A percentile compares a stretch with the other conserved stretches of the same genome.
These are phyloP conservation scores for Coleophoma eucalyptorum DNA, from an alignment of 2,329 filamentous ascomycete species.

Conservation along the genomic window DNA sequence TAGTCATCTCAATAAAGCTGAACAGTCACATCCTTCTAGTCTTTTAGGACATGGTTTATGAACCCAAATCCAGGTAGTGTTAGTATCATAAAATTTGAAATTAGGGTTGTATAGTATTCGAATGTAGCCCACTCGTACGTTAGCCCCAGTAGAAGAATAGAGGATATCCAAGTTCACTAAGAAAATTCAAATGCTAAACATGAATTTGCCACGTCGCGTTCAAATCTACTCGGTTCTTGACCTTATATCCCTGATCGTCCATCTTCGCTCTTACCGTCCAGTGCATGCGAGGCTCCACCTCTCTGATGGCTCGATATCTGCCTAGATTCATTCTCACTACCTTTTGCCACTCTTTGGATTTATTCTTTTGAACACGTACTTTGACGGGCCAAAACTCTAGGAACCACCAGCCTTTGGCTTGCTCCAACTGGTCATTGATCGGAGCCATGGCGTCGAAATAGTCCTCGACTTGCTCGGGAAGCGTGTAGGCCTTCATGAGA, in stretches of 20 bases:
- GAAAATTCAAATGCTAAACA: constrained; percentile 3
- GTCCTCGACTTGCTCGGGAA: constrained; percentile 37
- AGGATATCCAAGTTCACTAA: background rate
- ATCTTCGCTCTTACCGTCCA: constrained; percentile 37
- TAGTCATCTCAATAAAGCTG: no score
- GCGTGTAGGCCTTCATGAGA: constrained; percentile 15
- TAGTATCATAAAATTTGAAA: no score
- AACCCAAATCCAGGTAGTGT: no score
- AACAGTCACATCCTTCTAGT: no score
- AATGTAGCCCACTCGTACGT: no score
- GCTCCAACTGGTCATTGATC: constrained; percentile 34
- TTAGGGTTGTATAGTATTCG: no score
- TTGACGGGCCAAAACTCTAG: constrained; percentile 39
- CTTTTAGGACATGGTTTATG: no score
- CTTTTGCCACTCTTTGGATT: constrained; percentile 32
- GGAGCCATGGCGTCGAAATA: constrained; percentile 36
- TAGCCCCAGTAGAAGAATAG: no score
- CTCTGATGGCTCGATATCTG: constrained; percentile 30
- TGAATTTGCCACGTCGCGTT: constrained; percentile 29
- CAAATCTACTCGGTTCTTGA: constrained; percentile 24
- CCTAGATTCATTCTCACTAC: constrained; percentile 33
- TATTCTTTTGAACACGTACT: constrained; percentile 27
- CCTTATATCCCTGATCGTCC: constrained; percentile 29
- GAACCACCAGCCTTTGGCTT: constrained; percentile 37
- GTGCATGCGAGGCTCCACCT: constrained; percentile 34